Percentiles rank a stretch among this genome's conserved stretches.
These are phyloP conservation scores for Populus tremula DNA, from an alignment of 345 rosid genomes.

Conservation along the genomic window DNA sequence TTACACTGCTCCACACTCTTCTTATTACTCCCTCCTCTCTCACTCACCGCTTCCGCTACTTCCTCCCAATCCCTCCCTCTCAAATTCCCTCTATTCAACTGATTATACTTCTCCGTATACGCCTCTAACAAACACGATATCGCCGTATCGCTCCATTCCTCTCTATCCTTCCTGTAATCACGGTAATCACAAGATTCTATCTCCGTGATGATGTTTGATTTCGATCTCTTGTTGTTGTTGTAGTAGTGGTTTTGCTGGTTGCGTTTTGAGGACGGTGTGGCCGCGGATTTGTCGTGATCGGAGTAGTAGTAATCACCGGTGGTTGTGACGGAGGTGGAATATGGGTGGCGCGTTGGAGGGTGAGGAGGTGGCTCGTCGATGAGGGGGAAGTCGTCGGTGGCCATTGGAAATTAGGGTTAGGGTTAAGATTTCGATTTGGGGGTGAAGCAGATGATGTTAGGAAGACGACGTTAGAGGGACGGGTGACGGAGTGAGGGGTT, in stretches of 20 bases:
- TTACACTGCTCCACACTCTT: slow-evolving; percentile 71
- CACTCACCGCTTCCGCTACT: slow-evolving; percentile 75
- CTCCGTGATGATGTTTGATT: slow-evolving; percentile 2
- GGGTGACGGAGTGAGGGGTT: slow-evolving; percentile 11
- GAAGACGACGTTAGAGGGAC: slow-evolving; percentile 21
- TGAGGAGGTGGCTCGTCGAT: slow-evolving; percentile 10
- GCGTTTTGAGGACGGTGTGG: slow-evolving; percentile 33
- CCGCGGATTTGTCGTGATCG: slow-evolving; percentile 9
- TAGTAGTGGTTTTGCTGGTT: slow-evolving; percentile 4
- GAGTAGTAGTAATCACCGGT: slow-evolving; percentile 17
- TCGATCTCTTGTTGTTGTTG: slow-evolving; percentile 18
- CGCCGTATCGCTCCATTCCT: slow-evolving; percentile 93
- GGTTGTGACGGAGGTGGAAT: slow-evolving; percentile 12
- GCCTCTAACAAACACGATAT: slow-evolving; percentile 75
- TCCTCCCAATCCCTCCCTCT: slow-evolving; percentile 96
- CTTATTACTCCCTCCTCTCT: slow-evolving; percentile 55
- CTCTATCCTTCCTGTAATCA: slow-evolving; percentile 80
- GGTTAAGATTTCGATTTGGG: not conserved
- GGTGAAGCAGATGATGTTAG: not conserved
- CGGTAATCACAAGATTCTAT: not conserved
- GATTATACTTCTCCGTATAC: slow-evolving; percentile 70
- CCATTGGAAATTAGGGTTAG: slow-evolving; percentile 4
- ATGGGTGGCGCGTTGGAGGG: slow-evolving; percentile 7
- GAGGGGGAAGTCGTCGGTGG: slow-evolving; percentile 23
- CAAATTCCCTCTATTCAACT: slow-evolving; percentile 78